A percentile compares a stretch with the other conserved stretches of the same genome.
phyloP scores from a whole-genome alignment of 2,329 filamentous ascomycete species.

The Aspergillus sp. region DNA sequence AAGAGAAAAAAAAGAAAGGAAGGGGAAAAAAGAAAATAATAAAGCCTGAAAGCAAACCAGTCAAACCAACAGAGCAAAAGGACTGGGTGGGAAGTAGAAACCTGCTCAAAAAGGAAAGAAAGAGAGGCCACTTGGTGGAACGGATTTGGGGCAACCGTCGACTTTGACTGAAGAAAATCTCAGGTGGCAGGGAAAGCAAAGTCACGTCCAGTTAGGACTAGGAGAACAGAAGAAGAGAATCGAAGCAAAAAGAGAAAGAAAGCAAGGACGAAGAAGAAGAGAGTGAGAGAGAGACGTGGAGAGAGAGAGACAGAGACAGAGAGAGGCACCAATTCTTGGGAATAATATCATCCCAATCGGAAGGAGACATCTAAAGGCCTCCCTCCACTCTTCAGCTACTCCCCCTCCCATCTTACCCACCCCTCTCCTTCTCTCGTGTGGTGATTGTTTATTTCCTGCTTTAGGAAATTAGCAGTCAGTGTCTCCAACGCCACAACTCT shows the following conservation, averaged over 20 bases:
- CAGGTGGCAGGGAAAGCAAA: too few species aligned
- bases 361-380: background rate
- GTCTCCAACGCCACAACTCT: background rate
- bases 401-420: background rate
- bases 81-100: background rate
- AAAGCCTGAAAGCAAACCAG: conserved; percentile 3
- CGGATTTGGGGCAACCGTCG: background rate
- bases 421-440: background rate
- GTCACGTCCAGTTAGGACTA: too few species aligned
- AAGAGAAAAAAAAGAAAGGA: too few species aligned
- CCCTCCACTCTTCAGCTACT: background rate
- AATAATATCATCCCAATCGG: conserved; percentile 8
- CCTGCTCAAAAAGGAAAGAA: background rate
- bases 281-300: background rate
- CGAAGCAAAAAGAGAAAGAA: conserved; percentile 1
- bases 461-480: background rate
- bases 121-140: background rate
- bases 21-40: background rate
- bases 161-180: too few species aligned
- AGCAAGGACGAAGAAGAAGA: conserved; percentile 7
- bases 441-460: background rate
- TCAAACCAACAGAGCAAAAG: background rate
- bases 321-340: conserved; percentile 12
- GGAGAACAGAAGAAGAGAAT: too few species aligned
- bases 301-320: background rate